Evolutionary conservation across 1,284 basidiomycete genomes (phyloP), one percentile per base, ranked within the genome.

Genomic region (Microbotryum scabiosae): DNA sequence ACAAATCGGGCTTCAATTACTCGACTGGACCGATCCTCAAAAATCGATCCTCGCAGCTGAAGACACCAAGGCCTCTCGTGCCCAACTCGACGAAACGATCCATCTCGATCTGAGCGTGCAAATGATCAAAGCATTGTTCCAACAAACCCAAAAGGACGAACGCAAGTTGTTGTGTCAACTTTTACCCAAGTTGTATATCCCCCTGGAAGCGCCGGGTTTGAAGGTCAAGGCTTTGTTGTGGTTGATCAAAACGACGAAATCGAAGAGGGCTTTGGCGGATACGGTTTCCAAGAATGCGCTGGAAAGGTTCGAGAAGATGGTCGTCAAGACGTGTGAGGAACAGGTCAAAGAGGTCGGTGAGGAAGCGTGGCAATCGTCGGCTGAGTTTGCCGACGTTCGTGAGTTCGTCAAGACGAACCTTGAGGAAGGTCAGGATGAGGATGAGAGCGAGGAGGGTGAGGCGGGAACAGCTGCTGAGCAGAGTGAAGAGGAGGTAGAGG

Each of bases 21-120:
- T 88, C 4, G 92, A 97, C 71, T 98, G 94, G 94, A 90, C 87
- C 2, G 88, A 97, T 74, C 89, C 93, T 0, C 80, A 83, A 69
- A 93, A 90, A n/a, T 21, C 49, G 48, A n/a, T 44, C 14, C 49
- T 45, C 2, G 26, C 25, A 14, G 36, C 21, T 26, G 49, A 30
- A 5, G n/a, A 26, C n/a, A 46, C 36, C 50, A 23, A 16, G 12
- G 30, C 14, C 43, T 18, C 12, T 18, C 44, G 5, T 6, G 20
- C 7, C 36, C 44, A 68, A 26, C 54, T 71, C 4, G 77, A 70
- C 70, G 76, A 69, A 61, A 72, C 76, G 9, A 78, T 90, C 3
- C 94, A 97, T 71, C 78, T 88, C 23, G 86, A 92, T 63, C 76
- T 97, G 3, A 89, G 86, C 5, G 76, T 83, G 50, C 84, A 88